Evolutionary conservation across 2,329 filamentous ascomycete species (phyloP).

Genomic region (Colletotrichum liaoningense): DNA sequence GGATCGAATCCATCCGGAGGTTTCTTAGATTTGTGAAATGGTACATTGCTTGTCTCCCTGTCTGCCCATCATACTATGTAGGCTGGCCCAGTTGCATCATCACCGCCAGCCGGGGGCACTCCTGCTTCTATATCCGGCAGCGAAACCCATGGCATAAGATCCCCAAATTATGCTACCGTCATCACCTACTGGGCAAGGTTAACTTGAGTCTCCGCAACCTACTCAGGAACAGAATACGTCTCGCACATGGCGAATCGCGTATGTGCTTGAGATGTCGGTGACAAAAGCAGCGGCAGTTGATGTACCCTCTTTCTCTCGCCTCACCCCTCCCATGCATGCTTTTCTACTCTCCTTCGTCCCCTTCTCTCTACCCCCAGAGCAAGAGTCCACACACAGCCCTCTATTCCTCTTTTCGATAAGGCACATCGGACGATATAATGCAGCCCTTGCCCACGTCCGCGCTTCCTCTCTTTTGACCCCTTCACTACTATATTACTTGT

Average conservation of each 20-base stretch:
- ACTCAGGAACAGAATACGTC: constrained; percentile 60
- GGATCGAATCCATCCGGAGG: constrained; percentile 40
- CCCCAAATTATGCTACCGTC: constrained; percentile 68
- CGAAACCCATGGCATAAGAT: constrained; percentile 66
- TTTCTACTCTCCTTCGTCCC: constrained; percentile 16
- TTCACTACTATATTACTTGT: constrained; percentile 49
- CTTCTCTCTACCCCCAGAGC: constrained; percentile 26
- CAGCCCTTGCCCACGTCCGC: constrained; percentile 50
- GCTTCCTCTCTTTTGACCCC: constrained; percentile 44
- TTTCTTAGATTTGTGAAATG: constrained; percentile 47
- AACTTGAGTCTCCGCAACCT: constrained; percentile 53
- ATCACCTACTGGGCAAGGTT: constrained; percentile 55
- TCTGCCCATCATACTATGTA: constrained; percentile 45
- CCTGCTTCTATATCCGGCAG: constrained; percentile 65
- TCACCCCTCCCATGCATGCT: constrained; percentile 28
- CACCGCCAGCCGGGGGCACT: constrained; percentile 50
- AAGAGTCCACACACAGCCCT: constrained; percentile 38
- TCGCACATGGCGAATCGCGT: constrained; percentile 60
- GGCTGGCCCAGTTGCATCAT: constrained; percentile 54
- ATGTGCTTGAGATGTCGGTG: constrained; percentile 57
- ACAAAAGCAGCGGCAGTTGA: constrained; percentile 53
- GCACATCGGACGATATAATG: constrained; percentile 62
- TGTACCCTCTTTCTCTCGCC: constrained; percentile 39
- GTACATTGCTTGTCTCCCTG: constrained; percentile 42
- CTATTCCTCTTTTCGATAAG: constrained; percentile 46